Percentiles rank a stretch among this genome's conserved stretches.
phyloP scores from a whole-genome alignment of 2,329 filamentous ascomycete species.

The Colletotrichum chrysophilum region DNA sequence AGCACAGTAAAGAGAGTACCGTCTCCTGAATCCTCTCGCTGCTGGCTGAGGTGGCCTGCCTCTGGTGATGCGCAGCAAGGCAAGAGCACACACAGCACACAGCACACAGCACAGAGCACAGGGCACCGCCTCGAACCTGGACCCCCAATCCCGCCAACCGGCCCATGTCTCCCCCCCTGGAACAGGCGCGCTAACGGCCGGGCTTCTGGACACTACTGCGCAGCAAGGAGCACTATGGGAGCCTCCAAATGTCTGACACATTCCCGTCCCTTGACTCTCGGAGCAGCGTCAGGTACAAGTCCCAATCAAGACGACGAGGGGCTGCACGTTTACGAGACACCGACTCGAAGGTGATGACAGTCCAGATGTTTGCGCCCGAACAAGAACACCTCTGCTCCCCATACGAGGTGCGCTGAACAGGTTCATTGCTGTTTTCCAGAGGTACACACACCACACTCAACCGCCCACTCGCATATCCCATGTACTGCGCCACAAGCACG shows the following conservation, averaged over 20 bases:
- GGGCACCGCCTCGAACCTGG: neutral
- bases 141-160: neutral
- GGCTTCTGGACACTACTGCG: neutral
- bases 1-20: neutral
- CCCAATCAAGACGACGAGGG: neutral
- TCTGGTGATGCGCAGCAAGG: neutral
- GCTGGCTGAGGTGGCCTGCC: neutral
- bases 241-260: conserved; percentile 2
- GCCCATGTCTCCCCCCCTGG: neutral
- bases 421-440: neutral
- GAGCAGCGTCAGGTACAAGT: neutral
- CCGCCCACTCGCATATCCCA: neutral
- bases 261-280: neutral
- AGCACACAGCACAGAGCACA: neutral
- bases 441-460: neutral
- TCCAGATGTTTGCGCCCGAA: neutral
- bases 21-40: neutral
- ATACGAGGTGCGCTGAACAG: neutral
- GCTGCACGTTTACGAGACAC: neutral
- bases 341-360: neutral
- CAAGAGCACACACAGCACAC: neutral
- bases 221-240: neutral
- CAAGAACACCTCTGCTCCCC: neutral
- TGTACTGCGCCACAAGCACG: neutral
- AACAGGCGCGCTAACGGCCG: conserved; percentile 5